These are phyloP conservation scores for Penicillium subrubescens DNA, from an alignment of 495 filamentous ascomycete species.

Conservation along the genomic window DNA sequence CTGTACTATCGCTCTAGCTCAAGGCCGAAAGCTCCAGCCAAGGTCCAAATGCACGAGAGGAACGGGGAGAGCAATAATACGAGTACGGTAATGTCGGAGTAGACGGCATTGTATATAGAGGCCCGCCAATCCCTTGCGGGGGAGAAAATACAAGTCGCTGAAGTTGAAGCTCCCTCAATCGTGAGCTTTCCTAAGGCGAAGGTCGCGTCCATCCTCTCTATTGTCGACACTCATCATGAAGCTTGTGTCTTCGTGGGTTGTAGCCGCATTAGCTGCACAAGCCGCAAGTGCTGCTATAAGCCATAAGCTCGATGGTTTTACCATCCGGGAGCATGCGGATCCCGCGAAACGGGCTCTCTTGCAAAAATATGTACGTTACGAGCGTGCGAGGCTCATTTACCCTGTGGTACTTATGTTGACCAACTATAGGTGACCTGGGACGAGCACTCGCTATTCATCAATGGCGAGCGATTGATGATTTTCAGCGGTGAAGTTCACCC, in stretches of 20 bases:
- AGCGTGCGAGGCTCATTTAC: too few species aligned
- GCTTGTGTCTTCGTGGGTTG: slow-evolving; percentile 32
- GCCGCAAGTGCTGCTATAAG: slow-evolving; percentile 40
- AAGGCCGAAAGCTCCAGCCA: background rate
- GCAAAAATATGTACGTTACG: slow-evolving; percentile 41
- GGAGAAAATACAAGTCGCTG: background rate
- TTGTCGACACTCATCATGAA: slow-evolving; percentile 30
- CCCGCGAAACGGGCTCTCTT: slow-evolving; percentile 36
- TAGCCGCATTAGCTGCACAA: slow-evolving; percentile 40
- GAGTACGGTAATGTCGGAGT: slow-evolving; percentile 2
- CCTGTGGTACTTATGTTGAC: background rate
- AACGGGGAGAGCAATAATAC: background rate
- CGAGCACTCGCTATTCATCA: slow-evolving; percentile 70
- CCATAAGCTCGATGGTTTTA: slow-evolving; percentile 40
- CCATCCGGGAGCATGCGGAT: slow-evolving; percentile 41
- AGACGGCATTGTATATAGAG: slow-evolving; percentile 19
- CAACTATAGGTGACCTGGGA: slow-evolving; percentile 67
- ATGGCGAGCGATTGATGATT: slow-evolving; percentile 70
- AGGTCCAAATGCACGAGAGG: background rate
- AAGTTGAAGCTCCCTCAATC: background rate
- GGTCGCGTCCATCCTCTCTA: background rate
- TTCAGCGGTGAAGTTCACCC: slow-evolving; percentile 77
- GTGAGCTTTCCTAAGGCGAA: background rate
- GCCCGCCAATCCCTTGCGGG: slow-evolving; percentile 19
- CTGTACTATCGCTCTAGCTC: background rate